Evolutionary conservation across 2,329 filamentous ascomycete species (phyloP).

Genomic region (Fusarium robinianum): DNA sequence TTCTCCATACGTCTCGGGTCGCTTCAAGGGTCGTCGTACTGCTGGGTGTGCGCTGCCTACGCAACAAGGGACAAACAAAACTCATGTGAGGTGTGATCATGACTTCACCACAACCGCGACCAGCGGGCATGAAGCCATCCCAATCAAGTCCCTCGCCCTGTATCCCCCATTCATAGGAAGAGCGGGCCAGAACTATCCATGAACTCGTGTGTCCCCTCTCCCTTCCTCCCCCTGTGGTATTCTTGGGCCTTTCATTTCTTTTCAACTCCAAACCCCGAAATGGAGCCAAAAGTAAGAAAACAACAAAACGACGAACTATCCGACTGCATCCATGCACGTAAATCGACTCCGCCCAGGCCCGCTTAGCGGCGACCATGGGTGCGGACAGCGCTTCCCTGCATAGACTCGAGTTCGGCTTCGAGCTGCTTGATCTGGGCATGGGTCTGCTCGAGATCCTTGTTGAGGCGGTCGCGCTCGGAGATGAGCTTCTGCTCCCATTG

Average conservation of each 20-base stretch:
- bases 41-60: conserved; percentile 28
- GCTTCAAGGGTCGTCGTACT: conserved; percentile 30
- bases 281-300: conserved; percentile 37
- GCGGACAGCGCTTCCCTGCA: conserved; percentile 89
- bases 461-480: conserved; percentile 95
- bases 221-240: conserved; percentile 38
- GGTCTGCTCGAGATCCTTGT: conserved; percentile 98
- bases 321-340: conserved; percentile 36
- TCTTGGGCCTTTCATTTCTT: conserved; percentile 39
- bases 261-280: conserved; percentile 45
- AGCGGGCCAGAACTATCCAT: conserved; percentile 39
- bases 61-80: conserved; percentile 34
- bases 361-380: conserved; percentile 88
- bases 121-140: conserved; percentile 28
- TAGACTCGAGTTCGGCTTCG: conserved; percentile 88
- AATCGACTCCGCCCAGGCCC: conserved; percentile 12
- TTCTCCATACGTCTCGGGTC: conserved; percentile 37
- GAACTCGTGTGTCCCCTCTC: conserved; percentile 30
- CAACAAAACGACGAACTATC: conserved; percentile 35
- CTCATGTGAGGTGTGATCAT: conserved; percentile 34
- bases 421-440: conserved; percentile 92
- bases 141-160: conserved; percentile 18
- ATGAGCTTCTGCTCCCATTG: conserved; percentile 99
- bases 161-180: conserved; percentile 21
- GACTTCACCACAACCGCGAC: conserved; percentile 34